These are phyloP conservation scores for Cordyceps cicadae DNA, from an alignment of 2,329 filamentous ascomycete species.

Conservation along the genomic window DNA sequence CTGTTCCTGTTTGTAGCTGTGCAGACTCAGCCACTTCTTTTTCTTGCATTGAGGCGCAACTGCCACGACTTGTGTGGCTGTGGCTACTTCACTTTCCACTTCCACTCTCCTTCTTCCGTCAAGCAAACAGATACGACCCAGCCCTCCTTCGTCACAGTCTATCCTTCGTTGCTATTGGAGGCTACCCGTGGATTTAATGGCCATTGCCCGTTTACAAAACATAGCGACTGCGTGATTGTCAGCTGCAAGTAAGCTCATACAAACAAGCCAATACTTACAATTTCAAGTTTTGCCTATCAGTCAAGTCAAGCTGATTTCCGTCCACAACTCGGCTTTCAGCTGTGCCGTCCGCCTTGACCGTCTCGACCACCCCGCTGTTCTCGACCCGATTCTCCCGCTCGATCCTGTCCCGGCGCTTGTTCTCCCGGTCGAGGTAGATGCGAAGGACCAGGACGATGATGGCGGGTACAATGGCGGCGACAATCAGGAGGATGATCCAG, in stretches of 20 bases:
- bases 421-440: slow-evolving; percentile 10
- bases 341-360: slow-evolving; percentile 7
- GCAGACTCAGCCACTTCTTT: no score
- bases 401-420: slow-evolving; percentile 12
- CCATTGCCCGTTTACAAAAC: neutral
- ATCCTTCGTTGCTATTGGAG: no score
- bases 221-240: neutral
- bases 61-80: no score
- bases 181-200: no score
- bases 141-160: no score
- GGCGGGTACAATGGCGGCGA: slow-evolving; percentile 13
- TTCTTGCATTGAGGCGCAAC: no score
- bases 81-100: no score
- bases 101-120: no score
- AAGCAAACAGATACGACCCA: no score
- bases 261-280: slow-evolving; percentile 6
- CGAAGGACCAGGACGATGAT: slow-evolving; percentile 11
- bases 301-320: slow-evolving; percentile 13
- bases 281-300: slow-evolving; percentile 14
- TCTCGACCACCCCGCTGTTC: slow-evolving; percentile 11
- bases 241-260: neutral
- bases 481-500: slow-evolving; percentile 16
- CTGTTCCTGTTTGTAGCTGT: no score
- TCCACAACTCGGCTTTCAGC: slow-evolving; percentile 8
- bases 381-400: slow-evolving; percentile 1